These are phyloP conservation scores for Clonostachys rhizophaga DNA, from an alignment of 2,329 filamentous ascomycete species.

Conservation along the genomic window DNA sequence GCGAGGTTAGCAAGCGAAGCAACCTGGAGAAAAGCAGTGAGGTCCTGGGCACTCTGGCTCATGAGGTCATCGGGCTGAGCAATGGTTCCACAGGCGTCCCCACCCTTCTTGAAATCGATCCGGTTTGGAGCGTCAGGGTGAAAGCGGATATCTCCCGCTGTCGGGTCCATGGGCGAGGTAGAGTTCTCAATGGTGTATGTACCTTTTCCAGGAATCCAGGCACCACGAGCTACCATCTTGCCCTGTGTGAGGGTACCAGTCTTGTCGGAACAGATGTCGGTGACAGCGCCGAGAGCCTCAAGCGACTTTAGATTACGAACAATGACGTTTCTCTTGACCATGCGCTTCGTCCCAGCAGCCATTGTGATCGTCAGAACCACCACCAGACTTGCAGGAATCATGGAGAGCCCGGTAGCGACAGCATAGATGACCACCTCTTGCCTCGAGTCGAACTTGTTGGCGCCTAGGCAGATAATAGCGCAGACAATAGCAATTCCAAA, in stretches of 20 bases:
- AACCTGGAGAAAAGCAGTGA: slow-evolving; percentile 52
- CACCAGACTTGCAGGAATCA: slow-evolving; percentile 45
- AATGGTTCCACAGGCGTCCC: slow-evolving; percentile 14
- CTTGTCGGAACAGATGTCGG: slow-evolving; percentile 47
- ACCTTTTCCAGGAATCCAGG: slow-evolving; percentile 52
- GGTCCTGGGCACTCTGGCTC: slow-evolving; percentile 28
- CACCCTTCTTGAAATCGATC: slow-evolving; percentile 27
- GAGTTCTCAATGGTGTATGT: slow-evolving; percentile 53
- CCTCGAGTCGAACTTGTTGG: slow-evolving; percentile 50
- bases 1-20: slow-evolving; percentile 54
- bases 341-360: slow-evolving; percentile 45
- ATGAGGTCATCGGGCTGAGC: slow-evolving; percentile 23
- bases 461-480: slow-evolving; percentile 63
- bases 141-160: slow-evolving; percentile 39
- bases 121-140: slow-evolving; percentile 27
- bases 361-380: slow-evolving; percentile 57
- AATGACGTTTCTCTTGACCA: slow-evolving; percentile 48
- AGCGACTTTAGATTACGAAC: slow-evolving; percentile 45
- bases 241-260: slow-evolving; percentile 59
- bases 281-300: slow-evolving; percentile 56
- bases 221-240: slow-evolving; percentile 58
- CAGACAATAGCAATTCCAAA: slow-evolving; percentile 65
- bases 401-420: slow-evolving; percentile 40
- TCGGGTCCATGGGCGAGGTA: slow-evolving; percentile 52
- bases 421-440: slow-evolving; percentile 56